Base-by-base conservation (phyloP, 2,329 filamentous ascomycete genomes). In the Fusarium bactridioides region DNA sequence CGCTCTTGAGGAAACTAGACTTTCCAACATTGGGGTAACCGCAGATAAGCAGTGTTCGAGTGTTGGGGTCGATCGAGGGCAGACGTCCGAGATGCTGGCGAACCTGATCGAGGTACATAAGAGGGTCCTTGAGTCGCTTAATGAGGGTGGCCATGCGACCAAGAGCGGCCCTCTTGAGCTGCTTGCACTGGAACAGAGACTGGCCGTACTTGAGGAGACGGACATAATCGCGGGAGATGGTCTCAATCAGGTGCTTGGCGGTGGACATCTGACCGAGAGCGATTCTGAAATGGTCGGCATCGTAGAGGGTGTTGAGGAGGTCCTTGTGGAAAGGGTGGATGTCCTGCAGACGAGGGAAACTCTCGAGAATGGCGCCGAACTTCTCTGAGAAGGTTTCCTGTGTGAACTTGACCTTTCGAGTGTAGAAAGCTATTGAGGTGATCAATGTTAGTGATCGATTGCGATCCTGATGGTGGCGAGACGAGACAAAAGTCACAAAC, bases 21-120 rank as follows among this genome's bases (percentile, higher is more conserved):
- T 99, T 99, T 83, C 96, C 95, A 71, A 97, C 94, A 79, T 99
- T 99, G 77, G 96, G 96, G 82, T 98, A 98, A 60, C 96, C 96
- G 83, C 95, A 97, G 77, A 99, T 98, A 74, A 99, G 88, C 48
- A 99, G 90, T 3, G 96, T 99, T 77, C 96, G 89, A 43, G 96
- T 99, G 81, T 97, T 99, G 64, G 96, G 96, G 82, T 99, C 97
- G 82, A 99, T 99, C n/a, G 95, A 91, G 9, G 96, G 97, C 74
- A 99, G 90, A 92, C 96, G 95, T 70, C 95, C 96, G 80, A 99
- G 87, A 86, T 99, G 97, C 86, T 98, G 95, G 76, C 96, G 92
- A 64, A 84, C 83, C 78, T 98, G 95, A 84, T 99, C 96, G 67
- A 99, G 90, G 83, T 98, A 99, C 73, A 97, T 87, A 55, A 99